Conservation (phyloP, 768 basidiomycete species). For the Vararia minispora region DNA sequence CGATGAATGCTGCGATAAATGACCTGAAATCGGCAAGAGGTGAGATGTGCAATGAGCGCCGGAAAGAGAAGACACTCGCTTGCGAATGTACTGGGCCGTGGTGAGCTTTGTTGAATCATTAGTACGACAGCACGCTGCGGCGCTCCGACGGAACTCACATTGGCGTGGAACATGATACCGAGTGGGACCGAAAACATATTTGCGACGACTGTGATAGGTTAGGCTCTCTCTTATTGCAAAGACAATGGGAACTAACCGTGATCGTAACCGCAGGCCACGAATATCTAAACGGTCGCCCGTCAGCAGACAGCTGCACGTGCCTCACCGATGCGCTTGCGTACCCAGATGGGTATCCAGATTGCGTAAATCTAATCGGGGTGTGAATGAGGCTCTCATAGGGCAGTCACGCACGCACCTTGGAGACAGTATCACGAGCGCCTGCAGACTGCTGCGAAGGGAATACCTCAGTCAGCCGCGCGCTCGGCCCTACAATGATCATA, state of each 20-base stretch:
- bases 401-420: constrained; percentile 34
- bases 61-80: constrained; percentile 28
- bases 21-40: constrained; percentile 26
- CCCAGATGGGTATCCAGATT: constrained; percentile 70
- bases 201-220: constrained; percentile 37
- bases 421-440: constrained; percentile 54
- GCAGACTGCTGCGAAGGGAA: constrained; percentile 45
- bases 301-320: not conserved
- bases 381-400: not conserved
- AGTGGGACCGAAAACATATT: constrained; percentile 71
- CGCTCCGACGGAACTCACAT: constrained; percentile 28
- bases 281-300: constrained; percentile 30
- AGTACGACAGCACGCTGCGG: not conserved
- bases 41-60: not conserved
- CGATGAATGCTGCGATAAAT: constrained; percentile 51
- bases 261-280: constrained; percentile 61
- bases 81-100: constrained; percentile 48
- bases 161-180: constrained; percentile 58
- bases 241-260: constrained; percentile 35
- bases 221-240: not conserved
- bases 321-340: constrained; percentile 18
- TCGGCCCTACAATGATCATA: constrained; percentile 1
- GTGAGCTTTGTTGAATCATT: constrained; percentile 29
- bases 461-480: no score
- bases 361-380: constrained; percentile 34